phyloP scores from a whole-genome alignment of 106 monocot genomes.

The Iris macrosiphon region DNA sequence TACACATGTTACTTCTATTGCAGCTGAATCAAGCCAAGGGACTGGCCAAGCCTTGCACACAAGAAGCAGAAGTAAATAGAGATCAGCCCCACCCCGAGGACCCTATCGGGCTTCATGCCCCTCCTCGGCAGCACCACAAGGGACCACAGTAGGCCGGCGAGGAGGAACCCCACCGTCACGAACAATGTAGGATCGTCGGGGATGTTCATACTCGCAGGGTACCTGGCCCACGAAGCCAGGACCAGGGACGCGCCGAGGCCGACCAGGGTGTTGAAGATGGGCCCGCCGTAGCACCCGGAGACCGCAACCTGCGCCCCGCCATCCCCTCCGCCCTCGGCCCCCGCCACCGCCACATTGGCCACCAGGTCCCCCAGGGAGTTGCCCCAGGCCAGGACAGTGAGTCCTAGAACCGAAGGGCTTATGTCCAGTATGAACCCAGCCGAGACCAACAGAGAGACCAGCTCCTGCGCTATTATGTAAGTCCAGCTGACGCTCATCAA shows the following conservation, averaged over 20 bases:
- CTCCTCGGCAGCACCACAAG: slow-evolving; percentile 25
- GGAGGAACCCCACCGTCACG: slow-evolving; percentile 29
- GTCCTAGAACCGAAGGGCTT: slow-evolving; percentile 30
- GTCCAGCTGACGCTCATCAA: slow-evolving; percentile 57
- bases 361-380: slow-evolving; percentile 56
- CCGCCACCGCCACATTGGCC: slow-evolving; percentile 24
- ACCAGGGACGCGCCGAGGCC: slow-evolving; percentile 37
- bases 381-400: slow-evolving; percentile 50
- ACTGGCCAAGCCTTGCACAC: slow-evolving; percentile 5
- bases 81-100: slow-evolving; percentile 28
- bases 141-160: slow-evolving; percentile 25
- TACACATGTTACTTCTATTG: slow-evolving; percentile 1
- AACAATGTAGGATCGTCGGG: slow-evolving; percentile 12
- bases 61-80: slow-evolving; percentile 31
- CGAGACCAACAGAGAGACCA: slow-evolving; percentile 49
- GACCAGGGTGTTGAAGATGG: slow-evolving; percentile 38
- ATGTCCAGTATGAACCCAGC: slow-evolving; percentile 24
- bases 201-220: slow-evolving; percentile 1
- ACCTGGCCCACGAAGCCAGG: slow-evolving; percentile 17
- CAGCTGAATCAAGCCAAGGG: slow-evolving; percentile 11
- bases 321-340: slow-evolving; percentile 17
- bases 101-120: slow-evolving; percentile 29
- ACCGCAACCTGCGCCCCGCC: slow-evolving; percentile 40
- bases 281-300: slow-evolving; percentile 55
- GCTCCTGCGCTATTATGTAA: slow-evolving; percentile 46